These are phyloP conservation scores for Dillenia turbinata DNA, from an alignment of 164 flowering plant genomes.

Conservation along the genomic window DNA sequence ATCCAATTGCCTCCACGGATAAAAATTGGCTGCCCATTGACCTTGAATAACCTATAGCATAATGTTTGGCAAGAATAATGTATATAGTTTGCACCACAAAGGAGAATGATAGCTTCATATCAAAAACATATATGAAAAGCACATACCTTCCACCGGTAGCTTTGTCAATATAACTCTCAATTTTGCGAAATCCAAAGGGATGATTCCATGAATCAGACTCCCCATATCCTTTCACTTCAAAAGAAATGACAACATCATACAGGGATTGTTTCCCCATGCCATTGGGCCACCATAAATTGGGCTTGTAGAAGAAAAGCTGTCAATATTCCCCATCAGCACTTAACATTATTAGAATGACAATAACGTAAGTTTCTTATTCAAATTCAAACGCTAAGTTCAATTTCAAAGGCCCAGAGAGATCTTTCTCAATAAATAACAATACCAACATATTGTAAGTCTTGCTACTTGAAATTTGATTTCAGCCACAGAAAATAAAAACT, in stretches of 20 bases:
- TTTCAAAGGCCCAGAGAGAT: no score
- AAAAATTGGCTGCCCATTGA: constrained; percentile 87
- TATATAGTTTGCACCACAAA: neutral
- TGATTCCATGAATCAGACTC: constrained; percentile 87
- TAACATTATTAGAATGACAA: neutral
- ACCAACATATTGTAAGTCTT: no score
- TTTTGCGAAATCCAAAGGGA: constrained; percentile 90
- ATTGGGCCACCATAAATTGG: constrained; percentile 99
- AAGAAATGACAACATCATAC: constrained; percentile 64
- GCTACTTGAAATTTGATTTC: no score
- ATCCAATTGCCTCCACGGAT: constrained; percentile 99
- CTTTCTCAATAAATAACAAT: no score
- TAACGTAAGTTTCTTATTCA: no score
- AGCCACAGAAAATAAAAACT: no score
- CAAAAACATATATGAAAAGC: neutral
- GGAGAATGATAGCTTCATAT: neutral
- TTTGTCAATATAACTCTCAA: constrained; percentile 72
- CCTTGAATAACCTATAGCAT: constrained; percentile 74
- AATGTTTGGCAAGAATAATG: neutral
- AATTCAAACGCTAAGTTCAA: no score
- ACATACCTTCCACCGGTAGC: constrained; percentile 92
- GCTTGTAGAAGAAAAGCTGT: constrained; percentile 97
- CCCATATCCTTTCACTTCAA: constrained; percentile 75
- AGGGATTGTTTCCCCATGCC: constrained; percentile 96
- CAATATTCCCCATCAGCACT: constrained; percentile 17